A percentile compares a stretch with the other conserved stretches of the same genome.
Conservation (phyloP, 1,139 yeast genomes). For the Saccharomyces hybrid region DNA sequence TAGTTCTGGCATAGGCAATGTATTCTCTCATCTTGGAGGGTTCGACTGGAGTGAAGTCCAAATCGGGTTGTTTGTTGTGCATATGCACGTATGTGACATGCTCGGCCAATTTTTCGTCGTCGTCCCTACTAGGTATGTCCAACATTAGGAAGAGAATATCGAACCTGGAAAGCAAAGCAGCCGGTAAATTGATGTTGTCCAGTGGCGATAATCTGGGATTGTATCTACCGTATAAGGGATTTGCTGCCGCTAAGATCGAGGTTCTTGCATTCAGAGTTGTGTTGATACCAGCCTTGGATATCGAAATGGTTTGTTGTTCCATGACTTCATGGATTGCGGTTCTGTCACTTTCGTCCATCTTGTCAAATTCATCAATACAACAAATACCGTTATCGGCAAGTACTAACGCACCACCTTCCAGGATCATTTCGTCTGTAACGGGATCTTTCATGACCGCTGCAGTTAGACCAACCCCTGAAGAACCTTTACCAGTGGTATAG, state of each 20-base stretch:
- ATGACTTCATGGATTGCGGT: conserved; percentile 98
- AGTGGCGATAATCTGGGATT: conserved; percentile 86
- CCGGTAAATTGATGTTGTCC: conserved; percentile 93
- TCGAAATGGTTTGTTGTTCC: conserved; percentile 98
- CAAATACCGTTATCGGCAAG: conserved; percentile 97
- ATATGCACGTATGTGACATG: conserved; percentile 96
- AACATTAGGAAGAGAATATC: conserved; percentile 81
- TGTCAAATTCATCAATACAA: conserved; percentile 98
- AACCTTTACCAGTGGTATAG: conserved; percentile 97
- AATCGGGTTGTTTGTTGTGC: conserved; percentile 79
- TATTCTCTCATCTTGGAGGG: conserved; percentile 79
- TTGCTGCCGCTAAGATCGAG: conserved; percentile 94
- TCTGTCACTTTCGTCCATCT: conserved; percentile 95
- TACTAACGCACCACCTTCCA: conserved; percentile 98
- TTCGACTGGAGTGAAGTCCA: conserved; percentile 69
- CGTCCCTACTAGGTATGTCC: conserved; percentile 75
- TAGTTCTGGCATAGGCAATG: conserved; percentile 77
- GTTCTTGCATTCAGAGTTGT: conserved; percentile 95
- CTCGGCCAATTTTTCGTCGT: conserved; percentile 78
- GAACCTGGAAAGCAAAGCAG: conserved; percentile 91
- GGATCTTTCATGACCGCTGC: conserved; percentile 99
- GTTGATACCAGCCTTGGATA: conserved; percentile 95
- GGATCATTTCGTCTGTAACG: conserved; percentile 94
- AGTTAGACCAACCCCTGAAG: conserved; percentile 97
- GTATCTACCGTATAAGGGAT: conserved; percentile 95